phyloP scores from a whole-genome alignment of 768 basidiomycete species.

The Lentinula detonsa region DNA sequence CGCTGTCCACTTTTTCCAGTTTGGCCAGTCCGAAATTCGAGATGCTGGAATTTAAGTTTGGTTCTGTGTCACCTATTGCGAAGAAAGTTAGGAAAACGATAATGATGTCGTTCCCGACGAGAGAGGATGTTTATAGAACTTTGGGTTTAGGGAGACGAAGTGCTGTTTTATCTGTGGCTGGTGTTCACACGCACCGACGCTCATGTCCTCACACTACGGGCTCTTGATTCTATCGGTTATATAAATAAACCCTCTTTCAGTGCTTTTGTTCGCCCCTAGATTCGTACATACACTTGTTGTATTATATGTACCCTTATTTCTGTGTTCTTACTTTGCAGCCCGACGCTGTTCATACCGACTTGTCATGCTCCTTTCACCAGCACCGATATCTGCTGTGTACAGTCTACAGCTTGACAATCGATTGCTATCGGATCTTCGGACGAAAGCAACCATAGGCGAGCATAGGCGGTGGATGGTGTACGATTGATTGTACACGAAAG shows the following conservation, averaged over 20 bases:
- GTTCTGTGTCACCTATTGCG: background rate
- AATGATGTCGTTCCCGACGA: background rate
- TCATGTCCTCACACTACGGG: too few relatives aligned
- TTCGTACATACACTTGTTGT: background rate
- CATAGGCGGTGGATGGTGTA: too few relatives aligned
- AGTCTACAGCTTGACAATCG: too few relatives aligned
- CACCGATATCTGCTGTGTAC: too few relatives aligned
- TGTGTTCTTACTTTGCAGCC: background rate
- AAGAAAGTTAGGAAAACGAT: background rate
- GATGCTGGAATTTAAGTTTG: background rate
- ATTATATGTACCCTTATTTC: background rate
- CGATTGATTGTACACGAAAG: too few relatives aligned
- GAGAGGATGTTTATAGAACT: background rate
- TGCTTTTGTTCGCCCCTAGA: background rate
- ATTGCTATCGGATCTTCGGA: too few relatives aligned
- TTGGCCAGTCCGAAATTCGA: conserved; percentile 2
- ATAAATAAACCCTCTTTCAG: too few relatives aligned
- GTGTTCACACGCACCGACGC: background rate
- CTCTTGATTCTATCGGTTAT: background rate
- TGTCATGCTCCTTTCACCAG: too few relatives aligned
- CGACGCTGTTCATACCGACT: too few relatives aligned
- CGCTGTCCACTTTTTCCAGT: background rate
- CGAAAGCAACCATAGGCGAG: too few relatives aligned
- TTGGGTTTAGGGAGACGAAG: background rate
- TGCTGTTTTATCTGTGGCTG: background rate